Percentiles rank a stretch among this genome's conserved stretches.
Conservation (phyloP, 2,329 filamentous ascomycete genomes). For the Leptographium lundbergii region DNA sequence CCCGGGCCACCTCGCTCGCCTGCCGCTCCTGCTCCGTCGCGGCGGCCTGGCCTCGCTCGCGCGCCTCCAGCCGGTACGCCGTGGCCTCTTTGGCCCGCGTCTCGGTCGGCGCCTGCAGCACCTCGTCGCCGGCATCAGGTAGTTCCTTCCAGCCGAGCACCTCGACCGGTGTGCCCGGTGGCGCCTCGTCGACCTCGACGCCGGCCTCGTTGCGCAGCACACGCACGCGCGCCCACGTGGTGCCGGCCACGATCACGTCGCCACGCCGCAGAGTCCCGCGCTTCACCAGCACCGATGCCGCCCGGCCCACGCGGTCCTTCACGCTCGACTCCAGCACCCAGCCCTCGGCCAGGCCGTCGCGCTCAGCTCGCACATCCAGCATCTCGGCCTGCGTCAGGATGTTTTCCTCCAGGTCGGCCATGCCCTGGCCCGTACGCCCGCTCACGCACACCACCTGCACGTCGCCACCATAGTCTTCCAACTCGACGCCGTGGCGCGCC, state of each 20-base stretch:
- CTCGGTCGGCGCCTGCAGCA: slow-evolving; percentile 72
- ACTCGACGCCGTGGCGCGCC: slow-evolving; percentile 67
- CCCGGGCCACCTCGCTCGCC: slow-evolving; percentile 29
- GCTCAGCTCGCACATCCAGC: slow-evolving; percentile 75
- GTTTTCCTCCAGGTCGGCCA: slow-evolving; percentile 84
- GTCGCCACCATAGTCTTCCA: slow-evolving; percentile 92
- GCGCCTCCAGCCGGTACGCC: slow-evolving; percentile 59
- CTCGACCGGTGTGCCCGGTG: slow-evolving; percentile 81
- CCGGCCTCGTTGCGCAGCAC: slow-evolving; percentile 78
- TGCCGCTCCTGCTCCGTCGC: slow-evolving; percentile 61
- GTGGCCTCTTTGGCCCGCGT: slow-evolving; percentile 66
- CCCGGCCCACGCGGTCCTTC: slow-evolving; percentile 62
- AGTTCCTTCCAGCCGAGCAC: slow-evolving; percentile 85
- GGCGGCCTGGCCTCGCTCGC: slow-evolving; percentile 60
- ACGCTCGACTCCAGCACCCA: slow-evolving; percentile 90
- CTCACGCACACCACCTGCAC: slow-evolving; percentile 85
- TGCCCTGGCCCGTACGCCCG: slow-evolving; percentile 86
- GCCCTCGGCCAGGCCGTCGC: slow-evolving; percentile 67
- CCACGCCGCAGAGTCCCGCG: slow-evolving; percentile 73
- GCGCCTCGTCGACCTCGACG: slow-evolving; percentile 54
- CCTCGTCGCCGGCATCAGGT: slow-evolving; percentile 74
- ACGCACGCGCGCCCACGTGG: slow-evolving; percentile 78
- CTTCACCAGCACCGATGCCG: slow-evolving; percentile 79
- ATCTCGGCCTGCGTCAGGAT: slow-evolving; percentile 78
- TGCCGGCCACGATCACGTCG: slow-evolving; percentile 76